Base-by-base conservation (phyloP, 2,329 filamentous ascomycete genomes). In the Neonectria neomacrospora region DNA sequence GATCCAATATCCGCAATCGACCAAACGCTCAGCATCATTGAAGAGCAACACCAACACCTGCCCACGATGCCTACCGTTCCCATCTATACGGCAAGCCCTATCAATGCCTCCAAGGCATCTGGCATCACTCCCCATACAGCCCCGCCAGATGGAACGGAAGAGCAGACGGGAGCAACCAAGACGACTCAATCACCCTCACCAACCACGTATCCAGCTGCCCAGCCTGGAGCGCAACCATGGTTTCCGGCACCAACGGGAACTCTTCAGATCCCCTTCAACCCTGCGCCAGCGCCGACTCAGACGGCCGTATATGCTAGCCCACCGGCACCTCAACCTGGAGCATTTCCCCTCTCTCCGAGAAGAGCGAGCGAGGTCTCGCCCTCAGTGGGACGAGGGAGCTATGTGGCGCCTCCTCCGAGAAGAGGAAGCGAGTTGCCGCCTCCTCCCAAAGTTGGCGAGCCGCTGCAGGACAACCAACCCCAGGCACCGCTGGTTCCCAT, bases 1-100 rank as follows among this genome's bases (percentile, higher is more conserved):
- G 16, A 34, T n/a, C 30, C 37, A 34, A 32, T 47, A 42, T 14
- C 12, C 11, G 26, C 7, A 28, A 37, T 3, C 20, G 39, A 16
- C 14, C 12, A 6, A 28, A n/a, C 11, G 22, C 22, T 23, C 44
- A 51, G 23, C 5, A 32, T 30, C 45, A 7, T 10, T 44, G 7
- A 30, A 32, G 14, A 47, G 7, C 6, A 14, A 23, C 32, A 20
- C 62, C 12, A 12, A 41, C 23, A 26, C 23, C 23, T 6, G 23
- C 23, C 26, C 72, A 79, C 50, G n/a, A 90, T 90, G 87, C 81
- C 87, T 52, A 83, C 86, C n/a, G 84, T 90, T 65, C 85, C 83
- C 51, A 82, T 89, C 44, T 87, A 88, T 76, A 84, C 82, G 37
- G 76, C 84, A 58, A 88, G 85, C 74, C 87, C 88, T 48, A 88